phyloP scores from a whole-genome alignment of 1,284 basidiomycete genomes.

The Gymnopus androsaceus region DNA sequence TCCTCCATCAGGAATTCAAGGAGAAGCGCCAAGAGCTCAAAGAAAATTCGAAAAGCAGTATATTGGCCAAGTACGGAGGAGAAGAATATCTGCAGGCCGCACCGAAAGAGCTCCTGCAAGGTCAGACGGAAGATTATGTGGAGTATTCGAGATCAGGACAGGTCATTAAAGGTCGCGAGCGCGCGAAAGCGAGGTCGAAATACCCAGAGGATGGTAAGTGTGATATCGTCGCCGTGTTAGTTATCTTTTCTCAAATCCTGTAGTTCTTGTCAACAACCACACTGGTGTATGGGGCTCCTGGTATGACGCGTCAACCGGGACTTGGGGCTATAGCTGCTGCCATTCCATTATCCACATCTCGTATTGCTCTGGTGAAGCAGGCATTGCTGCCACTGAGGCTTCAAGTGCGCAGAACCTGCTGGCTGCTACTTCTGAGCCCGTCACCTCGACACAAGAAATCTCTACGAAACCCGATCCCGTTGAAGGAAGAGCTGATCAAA shows the following conservation, averaged over 20 bases:
- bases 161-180: slow-evolving; percentile 90
- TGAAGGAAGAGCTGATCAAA: slow-evolving; percentile 55
- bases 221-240: slow-evolving; percentile 6
- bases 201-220: slow-evolving; percentile 91
- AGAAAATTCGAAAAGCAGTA: slow-evolving; percentile 84
- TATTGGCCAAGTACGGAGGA: slow-evolving; percentile 91
- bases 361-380: slow-evolving; percentile 91
- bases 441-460: slow-evolving; percentile 26
- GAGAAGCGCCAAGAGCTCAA: slow-evolving; percentile 92
- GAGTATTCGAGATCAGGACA: slow-evolving; percentile 95
- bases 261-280: slow-evolving; percentile 93
- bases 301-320: slow-evolving; percentile 71
- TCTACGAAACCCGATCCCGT: slow-evolving; percentile 26
- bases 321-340: slow-evolving; percentile 96
- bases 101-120: slow-evolving; percentile 87
- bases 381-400: slow-evolving; percentile 76
- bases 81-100: slow-evolving; percentile 88
- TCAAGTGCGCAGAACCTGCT: slow-evolving; percentile 74
- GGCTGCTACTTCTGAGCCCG: slow-evolving; percentile 33
- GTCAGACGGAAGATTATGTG: slow-evolving; percentile 96
- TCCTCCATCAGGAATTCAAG: slow-evolving; percentile 88
- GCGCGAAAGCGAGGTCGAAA: slow-evolving; percentile 83
- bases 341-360: slow-evolving; percentile 86
- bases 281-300: slow-evolving; percentile 95
- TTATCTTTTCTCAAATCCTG: slow-evolving; percentile 1